phyloP scores from a whole-genome alignment of 106 monocot genomes.

The Amphibolis antarctica region DNA sequence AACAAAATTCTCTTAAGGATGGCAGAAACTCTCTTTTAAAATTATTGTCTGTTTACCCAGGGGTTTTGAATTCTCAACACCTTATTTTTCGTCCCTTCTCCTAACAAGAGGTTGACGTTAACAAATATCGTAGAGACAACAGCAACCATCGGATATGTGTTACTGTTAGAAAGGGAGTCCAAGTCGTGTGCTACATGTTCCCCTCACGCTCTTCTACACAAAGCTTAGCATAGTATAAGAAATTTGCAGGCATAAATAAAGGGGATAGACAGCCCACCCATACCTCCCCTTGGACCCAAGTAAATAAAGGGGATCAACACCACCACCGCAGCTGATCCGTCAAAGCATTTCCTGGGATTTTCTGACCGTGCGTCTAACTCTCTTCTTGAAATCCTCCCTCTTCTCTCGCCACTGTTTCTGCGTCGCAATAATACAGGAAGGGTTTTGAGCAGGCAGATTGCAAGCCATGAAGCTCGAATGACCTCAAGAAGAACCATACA shows the following conservation, averaged over 20 bases:
- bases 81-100: too few species aligned
- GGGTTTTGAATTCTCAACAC: too few species aligned
- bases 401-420: conserved; percentile 47
- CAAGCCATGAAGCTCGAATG: neutral
- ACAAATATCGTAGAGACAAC: too few species aligned
- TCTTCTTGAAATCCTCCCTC: conserved; percentile 47
- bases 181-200: too few species aligned
- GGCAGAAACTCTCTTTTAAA: too few species aligned
- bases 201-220: too few species aligned
- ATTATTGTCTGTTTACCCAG: too few species aligned
- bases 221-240: neutral
- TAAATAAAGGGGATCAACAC: neutral
- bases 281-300: neutral
- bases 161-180: too few species aligned
- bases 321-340: neutral
- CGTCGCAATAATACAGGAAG: neutral
- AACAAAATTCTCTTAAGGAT: too few species aligned
- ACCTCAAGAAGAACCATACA: too few species aligned
- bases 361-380: conserved; percentile 33
- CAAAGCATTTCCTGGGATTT: conserved; percentile 41
- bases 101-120: too few species aligned
- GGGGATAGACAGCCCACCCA: neutral
- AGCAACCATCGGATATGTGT: too few species aligned
- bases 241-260: neutral
- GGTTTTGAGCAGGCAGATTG: neutral